Evolutionary conservation across 2,329 filamentous ascomycete genomes (phyloP).

Genomic region (Incumbomyces delicatus): DNA sequence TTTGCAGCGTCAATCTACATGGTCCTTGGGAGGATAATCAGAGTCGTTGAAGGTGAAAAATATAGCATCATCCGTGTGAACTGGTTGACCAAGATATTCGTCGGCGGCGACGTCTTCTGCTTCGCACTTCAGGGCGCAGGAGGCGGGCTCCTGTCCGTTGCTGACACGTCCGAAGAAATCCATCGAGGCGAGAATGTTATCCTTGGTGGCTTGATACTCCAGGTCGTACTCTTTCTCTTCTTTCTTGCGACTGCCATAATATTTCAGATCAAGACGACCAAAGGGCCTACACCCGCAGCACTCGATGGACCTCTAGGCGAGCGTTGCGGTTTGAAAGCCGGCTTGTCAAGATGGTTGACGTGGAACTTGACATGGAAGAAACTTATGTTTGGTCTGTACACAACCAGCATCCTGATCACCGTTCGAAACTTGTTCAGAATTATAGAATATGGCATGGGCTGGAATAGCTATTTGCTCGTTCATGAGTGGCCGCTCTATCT

Average conservation of each 20-base stretch:
- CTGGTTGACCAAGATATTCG: slow-evolving; percentile 31
- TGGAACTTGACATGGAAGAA: slow-evolving; percentile 24
- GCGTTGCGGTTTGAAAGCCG: background rate
- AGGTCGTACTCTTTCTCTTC: slow-evolving; percentile 48
- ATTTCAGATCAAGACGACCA: slow-evolving; percentile 40
- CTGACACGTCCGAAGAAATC: background rate
- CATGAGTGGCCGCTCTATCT: slow-evolving; percentile 25
- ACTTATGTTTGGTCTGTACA: slow-evolving; percentile 26
- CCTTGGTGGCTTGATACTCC: slow-evolving; percentile 47
- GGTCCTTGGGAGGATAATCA: slow-evolving; percentile 32
- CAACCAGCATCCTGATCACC: slow-evolving; percentile 23
- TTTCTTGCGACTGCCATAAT: slow-evolving; percentile 42
- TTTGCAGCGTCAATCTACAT: slow-evolving; percentile 34
- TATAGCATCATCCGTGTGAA: slow-evolving; percentile 26
- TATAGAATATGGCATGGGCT: slow-evolving; percentile 25
- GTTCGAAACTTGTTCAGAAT: slow-evolving; percentile 25
- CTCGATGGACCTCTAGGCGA: slow-evolving; percentile 20
- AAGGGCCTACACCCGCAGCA: slow-evolving; percentile 20
- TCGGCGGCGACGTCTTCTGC: slow-evolving; percentile 27
- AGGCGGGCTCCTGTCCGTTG: slow-evolving; percentile 9
- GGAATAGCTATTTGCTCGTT: slow-evolving; percentile 23
- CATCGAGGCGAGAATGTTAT: slow-evolving; percentile 26
- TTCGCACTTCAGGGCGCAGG: slow-evolving; percentile 28
- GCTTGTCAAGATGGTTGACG: too few relatives aligned
- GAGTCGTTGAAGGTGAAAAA: slow-evolving; percentile 26